Evolutionary conservation across 148 eudicot genomes (phyloP).

Genomic region (Rheum nobile): DNA sequence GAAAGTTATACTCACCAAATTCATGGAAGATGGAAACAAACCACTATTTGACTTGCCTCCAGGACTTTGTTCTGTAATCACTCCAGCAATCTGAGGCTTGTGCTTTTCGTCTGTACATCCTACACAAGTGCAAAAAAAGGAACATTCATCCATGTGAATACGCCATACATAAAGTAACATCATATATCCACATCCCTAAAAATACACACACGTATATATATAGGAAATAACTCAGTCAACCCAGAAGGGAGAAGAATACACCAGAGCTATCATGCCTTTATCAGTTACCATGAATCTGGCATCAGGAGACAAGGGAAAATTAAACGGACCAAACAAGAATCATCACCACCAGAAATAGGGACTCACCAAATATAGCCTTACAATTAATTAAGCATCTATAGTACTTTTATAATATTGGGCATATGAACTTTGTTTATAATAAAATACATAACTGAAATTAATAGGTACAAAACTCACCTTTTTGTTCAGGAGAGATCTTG

Average conservation of each 20-base stretch:
- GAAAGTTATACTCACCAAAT: not conserved
- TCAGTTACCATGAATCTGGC: not conserved
- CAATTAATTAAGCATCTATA: not conserved
- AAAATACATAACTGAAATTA: not conserved
- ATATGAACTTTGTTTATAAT: not conserved
- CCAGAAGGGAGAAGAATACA: not conserved
- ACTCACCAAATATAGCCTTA: not conserved
- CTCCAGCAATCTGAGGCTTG: not conserved
- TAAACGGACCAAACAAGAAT: not conserved
- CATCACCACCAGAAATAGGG: not conserved
- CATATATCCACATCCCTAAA: not conserved
- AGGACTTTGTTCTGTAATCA: not conserved
- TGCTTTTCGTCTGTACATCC: not conserved
- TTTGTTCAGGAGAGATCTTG: conserved; percentile 47
- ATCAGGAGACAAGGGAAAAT: not conserved
- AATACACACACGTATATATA: no score
- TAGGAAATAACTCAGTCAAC: not conserved
- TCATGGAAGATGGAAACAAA: not conserved
- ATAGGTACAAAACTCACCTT: conserved; percentile 47
- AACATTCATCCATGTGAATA: not conserved
- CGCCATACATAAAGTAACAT: not conserved
- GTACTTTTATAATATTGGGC: not conserved
- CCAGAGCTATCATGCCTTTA: not conserved
- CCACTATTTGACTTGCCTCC: not conserved
- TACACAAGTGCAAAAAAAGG: not conserved